Evolutionary conservation across 331 rosid species (phyloP).

Genomic region (Dryas integrifolia): DNA sequence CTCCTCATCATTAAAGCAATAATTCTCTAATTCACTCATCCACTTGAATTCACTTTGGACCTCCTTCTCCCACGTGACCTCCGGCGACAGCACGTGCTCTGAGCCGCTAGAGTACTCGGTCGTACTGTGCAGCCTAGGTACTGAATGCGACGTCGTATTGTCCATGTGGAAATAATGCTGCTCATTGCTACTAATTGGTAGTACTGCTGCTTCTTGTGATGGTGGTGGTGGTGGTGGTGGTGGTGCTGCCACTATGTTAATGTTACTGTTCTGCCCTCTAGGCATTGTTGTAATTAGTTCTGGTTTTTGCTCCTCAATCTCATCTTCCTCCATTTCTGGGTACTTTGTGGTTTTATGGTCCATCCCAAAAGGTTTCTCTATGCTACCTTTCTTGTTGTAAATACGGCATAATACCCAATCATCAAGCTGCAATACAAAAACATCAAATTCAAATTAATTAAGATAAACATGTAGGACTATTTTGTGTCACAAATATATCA

Average conservation of each 20-base stretch:
- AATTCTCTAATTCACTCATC: constrained; percentile 36
- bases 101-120: constrained; percentile 61
- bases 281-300: constrained; percentile 22
- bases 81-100: constrained; percentile 71
- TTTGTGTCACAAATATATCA: not conserved
- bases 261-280: too few relatives aligned
- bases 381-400: constrained; percentile 78
- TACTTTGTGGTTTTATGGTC: constrained; percentile 24
- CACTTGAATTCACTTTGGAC: constrained; percentile 71
- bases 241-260: not conserved
- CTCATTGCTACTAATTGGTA: constrained; percentile 3
- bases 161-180: too few relatives aligned
- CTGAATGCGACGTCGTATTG: constrained; percentile 40
- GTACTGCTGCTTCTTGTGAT: not conserved
- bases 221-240: not conserved
- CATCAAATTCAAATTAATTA: not conserved
- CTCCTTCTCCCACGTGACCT: constrained; percentile 61
- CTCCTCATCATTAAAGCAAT: constrained; percentile 16
- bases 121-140: constrained; percentile 42
- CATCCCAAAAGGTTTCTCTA: constrained; percentile 38
- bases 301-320: constrained; percentile 46
- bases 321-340: constrained; percentile 16
- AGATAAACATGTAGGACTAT: not conserved
- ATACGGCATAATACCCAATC: constrained; percentile 93
- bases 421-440: constrained; percentile 54